These are phyloP conservation scores for Calonectria pauciramosa DNA, from an alignment of 2,329 filamentous ascomycete species.

Conservation along the genomic window DNA sequence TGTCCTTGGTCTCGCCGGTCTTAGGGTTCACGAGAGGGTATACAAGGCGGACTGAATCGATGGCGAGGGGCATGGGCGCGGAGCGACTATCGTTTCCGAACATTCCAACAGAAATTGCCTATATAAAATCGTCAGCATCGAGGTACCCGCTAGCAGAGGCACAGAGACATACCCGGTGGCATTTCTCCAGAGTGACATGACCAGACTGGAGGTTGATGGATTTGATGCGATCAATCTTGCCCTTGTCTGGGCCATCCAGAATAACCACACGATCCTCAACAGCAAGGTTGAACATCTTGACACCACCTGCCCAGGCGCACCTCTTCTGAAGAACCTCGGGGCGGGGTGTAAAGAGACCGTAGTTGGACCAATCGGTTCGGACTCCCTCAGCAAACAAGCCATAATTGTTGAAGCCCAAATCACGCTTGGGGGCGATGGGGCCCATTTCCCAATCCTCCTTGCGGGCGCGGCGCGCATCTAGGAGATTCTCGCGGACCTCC, in stretches of 20 bases:
- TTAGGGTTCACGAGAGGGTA: constrained; percentile 77
- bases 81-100: constrained; percentile 48
- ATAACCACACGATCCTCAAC: constrained; percentile 86
- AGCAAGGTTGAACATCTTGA: constrained; percentile 72
- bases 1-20: constrained; percentile 77
- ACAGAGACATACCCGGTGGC: constrained; percentile 72
- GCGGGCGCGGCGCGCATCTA: constrained; percentile 64
- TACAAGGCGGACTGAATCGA: constrained; percentile 85
- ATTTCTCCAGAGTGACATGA: constrained; percentile 71
- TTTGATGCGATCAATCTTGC: constrained; percentile 83
- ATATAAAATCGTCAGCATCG: constrained; percentile 6
- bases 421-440: constrained; percentile 81
- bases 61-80: constrained; percentile 67
- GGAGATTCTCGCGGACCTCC: constrained; percentile 53
- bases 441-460: constrained; percentile 86
- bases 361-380: constrained; percentile 54
- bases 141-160: background rate
- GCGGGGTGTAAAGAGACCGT: constrained; percentile 46
- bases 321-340: constrained; percentile 57
- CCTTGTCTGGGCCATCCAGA: constrained; percentile 82
- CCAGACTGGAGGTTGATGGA: constrained; percentile 68
- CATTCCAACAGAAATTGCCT: constrained; percentile 49
- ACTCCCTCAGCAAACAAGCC: constrained; percentile 64
- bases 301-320: constrained; percentile 68
- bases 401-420: constrained; percentile 74